phyloP scores from a whole-genome alignment of 2,329 filamentous ascomycete species.

The Endoconidiophora laricicola region DNA sequence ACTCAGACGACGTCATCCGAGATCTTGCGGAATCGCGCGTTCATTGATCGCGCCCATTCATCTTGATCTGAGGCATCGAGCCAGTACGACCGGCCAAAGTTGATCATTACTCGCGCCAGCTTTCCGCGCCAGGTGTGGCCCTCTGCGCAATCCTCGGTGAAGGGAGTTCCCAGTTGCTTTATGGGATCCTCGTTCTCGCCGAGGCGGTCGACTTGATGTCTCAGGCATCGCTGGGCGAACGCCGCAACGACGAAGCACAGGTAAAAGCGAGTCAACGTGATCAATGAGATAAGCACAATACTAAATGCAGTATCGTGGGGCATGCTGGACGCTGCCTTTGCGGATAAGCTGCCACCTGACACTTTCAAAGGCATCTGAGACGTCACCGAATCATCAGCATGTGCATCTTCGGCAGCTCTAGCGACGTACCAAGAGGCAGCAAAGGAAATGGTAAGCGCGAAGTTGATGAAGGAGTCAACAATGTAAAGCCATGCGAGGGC shows the following conservation, averaged over 20 bases:
- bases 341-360: conserved; percentile 3
- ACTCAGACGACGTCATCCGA: conserved; percentile 11
- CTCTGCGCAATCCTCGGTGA: conserved; percentile 50
- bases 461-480: conserved; percentile 67
- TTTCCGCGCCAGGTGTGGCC: conserved; percentile 66
- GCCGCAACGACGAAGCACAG: conserved; percentile 72
- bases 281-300: conserved; percentile 54
- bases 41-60: conserved; percentile 43
- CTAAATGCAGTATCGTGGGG: conserved; percentile 52
- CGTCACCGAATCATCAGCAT: conserved; percentile 11
- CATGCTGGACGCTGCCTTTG: conserved; percentile 14
- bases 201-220: conserved; percentile 36
- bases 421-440: conserved; percentile 73
- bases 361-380: conserved; percentile 11
- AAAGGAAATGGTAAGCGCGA: conserved; percentile 66
- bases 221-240: conserved; percentile 61
- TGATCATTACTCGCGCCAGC: conserved; percentile 63
- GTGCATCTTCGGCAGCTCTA: conserved; percentile 27
- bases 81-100: conserved; percentile 64
- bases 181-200: conserved; percentile 10
- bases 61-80: conserved; percentile 49
- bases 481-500: conserved; percentile 74
- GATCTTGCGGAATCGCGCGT: conserved; percentile 14
- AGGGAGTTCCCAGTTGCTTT: conserved; percentile 34
- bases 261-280: conserved; percentile 67